Percentiles rank a stretch among this genome's conserved stretches.
These are phyloP conservation scores for Pseudogymnoascus sp. DNA, from an alignment of 2,329 filamentous ascomycete genomes.

Conservation along the genomic window DNA sequence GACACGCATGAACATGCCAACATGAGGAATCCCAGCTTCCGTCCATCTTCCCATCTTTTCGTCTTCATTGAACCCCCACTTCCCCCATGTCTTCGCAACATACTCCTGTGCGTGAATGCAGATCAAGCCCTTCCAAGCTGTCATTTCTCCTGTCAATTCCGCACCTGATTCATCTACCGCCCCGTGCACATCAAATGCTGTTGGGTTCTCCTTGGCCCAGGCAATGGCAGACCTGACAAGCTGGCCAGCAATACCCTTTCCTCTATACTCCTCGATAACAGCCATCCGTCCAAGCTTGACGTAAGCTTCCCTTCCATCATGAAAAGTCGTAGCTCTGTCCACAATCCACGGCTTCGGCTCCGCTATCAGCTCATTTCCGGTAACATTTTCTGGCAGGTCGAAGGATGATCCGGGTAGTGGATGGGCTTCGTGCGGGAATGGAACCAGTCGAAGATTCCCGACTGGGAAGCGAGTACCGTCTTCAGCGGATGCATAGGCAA, in stretches of 20 bases:
- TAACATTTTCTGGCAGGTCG: constrained; percentile 10
- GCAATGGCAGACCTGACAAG: constrained; percentile 59
- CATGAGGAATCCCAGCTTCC: constrained; percentile 77
- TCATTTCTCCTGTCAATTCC: constrained; percentile 37
- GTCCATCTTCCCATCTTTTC: constrained; percentile 66
- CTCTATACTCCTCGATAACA: constrained; percentile 57
- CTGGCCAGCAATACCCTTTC: constrained; percentile 53
- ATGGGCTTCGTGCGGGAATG: constrained; percentile 66
- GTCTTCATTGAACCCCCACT: constrained; percentile 67
- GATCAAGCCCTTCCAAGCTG: constrained; percentile 65
- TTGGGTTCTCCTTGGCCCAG: constrained; percentile 53
- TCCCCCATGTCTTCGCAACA: constrained; percentile 57
- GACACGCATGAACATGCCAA: constrained; percentile 67
- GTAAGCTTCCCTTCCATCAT: constrained; percentile 63
- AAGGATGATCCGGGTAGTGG: constrained; percentile 38
- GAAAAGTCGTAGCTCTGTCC: constrained; percentile 37
- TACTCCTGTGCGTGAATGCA: constrained; percentile 71
- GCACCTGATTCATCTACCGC: neutral
- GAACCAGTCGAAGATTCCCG: constrained; percentile 72
- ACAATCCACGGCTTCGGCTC: constrained; percentile 16
- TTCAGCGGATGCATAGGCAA: constrained; percentile 59
- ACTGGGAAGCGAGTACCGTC: constrained; percentile 47
- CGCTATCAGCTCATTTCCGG: constrained; percentile 12
- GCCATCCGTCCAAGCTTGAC: constrained; percentile 76
- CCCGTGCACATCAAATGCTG: constrained; percentile 40